Conservation (phyloP, 208 protist species). For the Leishmania arabica region DNA sequence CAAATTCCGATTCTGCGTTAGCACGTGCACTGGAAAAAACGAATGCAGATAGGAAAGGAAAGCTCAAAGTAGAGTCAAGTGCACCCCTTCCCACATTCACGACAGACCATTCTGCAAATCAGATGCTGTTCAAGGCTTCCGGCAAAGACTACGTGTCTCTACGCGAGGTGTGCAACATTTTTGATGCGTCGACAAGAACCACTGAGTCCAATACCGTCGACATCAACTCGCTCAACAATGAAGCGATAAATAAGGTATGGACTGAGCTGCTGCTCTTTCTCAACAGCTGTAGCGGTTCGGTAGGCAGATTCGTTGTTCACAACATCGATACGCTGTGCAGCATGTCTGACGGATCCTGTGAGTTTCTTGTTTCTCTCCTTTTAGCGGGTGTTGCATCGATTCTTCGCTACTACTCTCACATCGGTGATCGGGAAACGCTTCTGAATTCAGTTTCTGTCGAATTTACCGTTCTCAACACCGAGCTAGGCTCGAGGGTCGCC, state of each 20-base stretch:
- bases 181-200: neutral
- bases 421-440: slow-evolving; percentile 13
- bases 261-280: slow-evolving; percentile 27
- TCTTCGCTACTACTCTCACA: slow-evolving; percentile 30
- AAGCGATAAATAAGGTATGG: slow-evolving; percentile 28
- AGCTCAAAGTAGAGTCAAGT: slow-evolving; percentile 2
- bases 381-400: slow-evolving; percentile 38
- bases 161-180: slow-evolving; percentile 13
- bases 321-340: slow-evolving; percentile 47
- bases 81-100: slow-evolving; percentile 28
- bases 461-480: slow-evolving; percentile 37
- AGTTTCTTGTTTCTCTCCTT: slow-evolving; percentile 58
- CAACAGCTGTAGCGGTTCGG: slow-evolving; percentile 3
- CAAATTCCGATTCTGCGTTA: slow-evolving; percentile 21
- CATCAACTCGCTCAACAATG: slow-evolving; percentile 14
- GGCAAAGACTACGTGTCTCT: slow-evolving; percentile 22
- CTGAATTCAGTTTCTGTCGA: slow-evolving; percentile 31
- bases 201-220: neutral
- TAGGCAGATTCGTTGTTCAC: slow-evolving; percentile 34
- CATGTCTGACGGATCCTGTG: slow-evolving; percentile 29
- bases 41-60: slow-evolving; percentile 12
- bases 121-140: slow-evolving; percentile 15
- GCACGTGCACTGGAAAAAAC: slow-evolving; percentile 1
- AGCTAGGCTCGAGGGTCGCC: slow-evolving; percentile 20
- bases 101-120: slow-evolving; percentile 14